Percentiles rank a stretch among this genome's conserved stretches.
Evolutionary conservation across 2,329 filamentous ascomycete genomes (phyloP).

Genomic region (Claviceps sp.): DNA sequence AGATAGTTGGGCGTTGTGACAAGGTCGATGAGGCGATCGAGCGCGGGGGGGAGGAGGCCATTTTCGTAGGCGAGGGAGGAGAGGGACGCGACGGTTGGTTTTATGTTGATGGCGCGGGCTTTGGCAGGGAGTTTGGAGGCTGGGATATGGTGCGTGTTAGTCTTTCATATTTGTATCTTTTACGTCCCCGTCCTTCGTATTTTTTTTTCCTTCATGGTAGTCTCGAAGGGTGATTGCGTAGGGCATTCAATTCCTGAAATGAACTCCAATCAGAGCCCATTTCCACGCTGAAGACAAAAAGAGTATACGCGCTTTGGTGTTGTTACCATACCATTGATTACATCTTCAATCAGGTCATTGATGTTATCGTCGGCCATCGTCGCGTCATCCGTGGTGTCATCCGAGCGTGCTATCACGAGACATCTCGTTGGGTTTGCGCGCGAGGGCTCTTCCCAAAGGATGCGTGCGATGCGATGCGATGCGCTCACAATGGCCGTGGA

Average conservation of each 20-base stretch:
- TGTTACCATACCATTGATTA: conserved; percentile 18
- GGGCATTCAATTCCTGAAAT: too few species aligned
- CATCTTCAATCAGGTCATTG: conserved; percentile 21
- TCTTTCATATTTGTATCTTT: background rate
- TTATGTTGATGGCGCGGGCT: conserved; percentile 48
- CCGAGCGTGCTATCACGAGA: background rate
- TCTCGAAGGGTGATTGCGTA: too few species aligned
- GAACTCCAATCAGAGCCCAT: too few species aligned
- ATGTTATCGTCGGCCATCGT: conserved; percentile 19
- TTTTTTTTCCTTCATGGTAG: background rate
- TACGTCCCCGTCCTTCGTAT: background rate
- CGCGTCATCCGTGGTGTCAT: background rate
- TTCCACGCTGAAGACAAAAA: too few species aligned
- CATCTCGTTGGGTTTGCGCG: background rate
- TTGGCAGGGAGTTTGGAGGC: conserved; percentile 51
- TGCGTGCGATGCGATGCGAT: too few species aligned
- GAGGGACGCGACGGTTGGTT: conserved; percentile 49
- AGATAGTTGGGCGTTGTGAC: conserved; percentile 53
- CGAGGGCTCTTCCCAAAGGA: background rate
- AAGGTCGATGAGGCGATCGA: conserved; percentile 52
- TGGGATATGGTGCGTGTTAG: conserved; percentile 14
- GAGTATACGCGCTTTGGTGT: background rate
- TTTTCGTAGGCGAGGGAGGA: conserved; percentile 50
- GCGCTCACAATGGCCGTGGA: background rate
- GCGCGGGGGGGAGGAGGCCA: conserved; percentile 47